These are phyloP conservation scores for Picochlorum sp. DNA, from an alignment of 139 green algal species.

Conservation along the genomic window DNA sequence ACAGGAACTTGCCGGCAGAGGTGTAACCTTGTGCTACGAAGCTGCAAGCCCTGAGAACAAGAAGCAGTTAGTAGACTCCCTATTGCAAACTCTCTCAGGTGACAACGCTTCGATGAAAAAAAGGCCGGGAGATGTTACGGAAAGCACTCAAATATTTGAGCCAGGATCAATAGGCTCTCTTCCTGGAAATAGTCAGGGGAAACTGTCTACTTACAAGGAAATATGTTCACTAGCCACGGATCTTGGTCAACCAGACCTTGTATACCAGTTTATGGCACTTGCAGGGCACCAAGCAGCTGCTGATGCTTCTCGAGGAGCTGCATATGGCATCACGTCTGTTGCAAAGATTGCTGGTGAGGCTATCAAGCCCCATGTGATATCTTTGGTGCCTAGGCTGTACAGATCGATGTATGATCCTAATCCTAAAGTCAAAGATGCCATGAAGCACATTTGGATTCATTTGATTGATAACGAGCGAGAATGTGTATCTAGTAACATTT, in stretches of 20 bases:
- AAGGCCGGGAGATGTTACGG: background rate
- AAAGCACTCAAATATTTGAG: slow-evolving; percentile 2
- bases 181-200: slow-evolving; percentile 18
- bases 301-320: slow-evolving; percentile 61
- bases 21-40: slow-evolving; percentile 67
- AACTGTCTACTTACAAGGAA: slow-evolving; percentile 78
- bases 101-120: background rate
- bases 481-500: slow-evolving; percentile 51
- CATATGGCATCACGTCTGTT: slow-evolving; percentile 78
- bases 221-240: slow-evolving; percentile 80
- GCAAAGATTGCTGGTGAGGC: slow-evolving; percentile 57
- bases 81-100: slow-evolving; percentile 37
- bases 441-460: slow-evolving; percentile 60
- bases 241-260: slow-evolving; percentile 82
- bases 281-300: slow-evolving; percentile 55
- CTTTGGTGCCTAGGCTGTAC: slow-evolving; percentile 80
- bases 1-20: slow-evolving; percentile 63
- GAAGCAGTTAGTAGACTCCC: slow-evolving; percentile 49
- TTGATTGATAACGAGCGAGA: slow-evolving; percentile 57
- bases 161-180: background rate
- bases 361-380: slow-evolving; percentile 46
- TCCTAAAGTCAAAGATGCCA: slow-evolving; percentile 53
- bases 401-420: slow-evolving; percentile 76
- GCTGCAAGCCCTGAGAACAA: slow-evolving; percentile 39
- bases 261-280: slow-evolving; percentile 84